A percentile compares a stretch with the other conserved stretches of the same genome.
Evolutionary conservation across 2,329 filamentous ascomycete genomes (phyloP).

Genomic region (Zymoseptoria pseudotritici): DNA sequence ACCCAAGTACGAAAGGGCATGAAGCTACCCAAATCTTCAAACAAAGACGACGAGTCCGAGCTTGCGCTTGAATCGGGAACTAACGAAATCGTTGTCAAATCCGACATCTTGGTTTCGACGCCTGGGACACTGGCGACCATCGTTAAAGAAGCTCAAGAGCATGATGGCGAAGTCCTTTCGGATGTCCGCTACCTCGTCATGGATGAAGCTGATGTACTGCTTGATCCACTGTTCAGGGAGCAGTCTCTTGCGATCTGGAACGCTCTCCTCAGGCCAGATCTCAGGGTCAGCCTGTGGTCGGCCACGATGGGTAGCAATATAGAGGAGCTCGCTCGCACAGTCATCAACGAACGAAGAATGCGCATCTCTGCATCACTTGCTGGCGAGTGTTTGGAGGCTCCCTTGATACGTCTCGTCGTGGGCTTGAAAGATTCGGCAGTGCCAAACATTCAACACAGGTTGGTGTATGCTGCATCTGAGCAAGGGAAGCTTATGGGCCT

Average conservation of each 20-base stretch:
- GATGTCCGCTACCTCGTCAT: conserved; percentile 68
- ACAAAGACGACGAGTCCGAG: conserved; percentile 26
- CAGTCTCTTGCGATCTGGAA: conserved; percentile 82
- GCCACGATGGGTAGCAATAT: conserved; percentile 95
- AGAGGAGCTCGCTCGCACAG: conserved; percentile 67
- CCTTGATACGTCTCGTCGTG: conserved; percentile 78
- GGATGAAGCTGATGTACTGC: conserved; percentile 90
- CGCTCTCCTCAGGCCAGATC: conserved; percentile 60
- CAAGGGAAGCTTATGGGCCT: conserved; percentile 87
- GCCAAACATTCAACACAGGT: conserved; percentile 80
- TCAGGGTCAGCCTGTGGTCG: conserved; percentile 82
- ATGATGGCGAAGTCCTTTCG: conserved; percentile 27
- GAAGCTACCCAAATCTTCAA: conserved; percentile 44
- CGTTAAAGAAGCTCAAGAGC: conserved; percentile 45
- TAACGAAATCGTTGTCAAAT: conserved; percentile 52
- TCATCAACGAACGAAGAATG: conserved; percentile 48
- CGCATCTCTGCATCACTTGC: conserved; percentile 13
- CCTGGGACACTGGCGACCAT: conserved; percentile 72
- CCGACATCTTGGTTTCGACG: conserved; percentile 74
- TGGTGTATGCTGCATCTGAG: conserved; percentile 87
- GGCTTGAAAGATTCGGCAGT: conserved; percentile 93
- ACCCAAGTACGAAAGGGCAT: conserved; percentile 82
- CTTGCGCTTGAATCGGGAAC: conserved; percentile 23
- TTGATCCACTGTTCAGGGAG: conserved; percentile 83
- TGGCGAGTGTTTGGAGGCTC: conserved; percentile 23